Conservation (phyloP, 2,329 filamentous ascomycete species). For the Nemania serpens region DNA sequence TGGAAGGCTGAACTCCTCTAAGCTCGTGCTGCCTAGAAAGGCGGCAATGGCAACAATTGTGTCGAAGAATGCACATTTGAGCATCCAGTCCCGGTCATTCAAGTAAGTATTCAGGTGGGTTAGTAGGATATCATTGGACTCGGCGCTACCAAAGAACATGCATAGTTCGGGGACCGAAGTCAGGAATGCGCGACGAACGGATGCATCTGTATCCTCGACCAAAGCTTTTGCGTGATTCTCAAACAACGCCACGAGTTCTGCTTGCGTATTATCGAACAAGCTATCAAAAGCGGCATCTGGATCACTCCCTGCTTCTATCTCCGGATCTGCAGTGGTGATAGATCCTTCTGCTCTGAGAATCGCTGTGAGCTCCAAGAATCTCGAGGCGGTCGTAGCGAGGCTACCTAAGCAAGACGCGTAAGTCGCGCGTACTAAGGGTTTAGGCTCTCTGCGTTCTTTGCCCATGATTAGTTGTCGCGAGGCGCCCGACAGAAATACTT, state of each 20-base stretch:
- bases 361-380: constrained; percentile 89
- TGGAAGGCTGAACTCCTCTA: constrained; percentile 95
- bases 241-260: constrained; percentile 81
- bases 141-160: constrained; percentile 90
- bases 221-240: constrained; percentile 88
- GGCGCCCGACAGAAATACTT: constrained; percentile 55
- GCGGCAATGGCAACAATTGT: constrained; percentile 90
- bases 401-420: constrained; percentile 93
- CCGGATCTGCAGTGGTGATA: constrained; percentile 75
- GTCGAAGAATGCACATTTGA: constrained; percentile 97
- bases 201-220: constrained; percentile 82
- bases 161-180: constrained; percentile 90
- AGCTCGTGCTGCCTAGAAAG: constrained; percentile 83
- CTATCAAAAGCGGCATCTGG: constrained; percentile 76
- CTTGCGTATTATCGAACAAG: constrained; percentile 84
- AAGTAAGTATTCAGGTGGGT: constrained; percentile 97
- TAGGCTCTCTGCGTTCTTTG: constrained; percentile 55
- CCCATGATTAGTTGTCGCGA: constrained; percentile 42
- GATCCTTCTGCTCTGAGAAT: constrained; percentile 84
- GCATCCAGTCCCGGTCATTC: constrained; percentile 93
- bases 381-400: constrained; percentile 80
- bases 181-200: constrained; percentile 88
- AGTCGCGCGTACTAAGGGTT: constrained; percentile 78
- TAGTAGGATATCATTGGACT: constrained; percentile 92
- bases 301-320: constrained; percentile 72